Percentiles rank a stretch among this genome's conserved stretches.
These are phyloP conservation scores for Raddia distichophylla DNA, from an alignment of 176 grass and related monocot species.

Conservation along the genomic window DNA sequence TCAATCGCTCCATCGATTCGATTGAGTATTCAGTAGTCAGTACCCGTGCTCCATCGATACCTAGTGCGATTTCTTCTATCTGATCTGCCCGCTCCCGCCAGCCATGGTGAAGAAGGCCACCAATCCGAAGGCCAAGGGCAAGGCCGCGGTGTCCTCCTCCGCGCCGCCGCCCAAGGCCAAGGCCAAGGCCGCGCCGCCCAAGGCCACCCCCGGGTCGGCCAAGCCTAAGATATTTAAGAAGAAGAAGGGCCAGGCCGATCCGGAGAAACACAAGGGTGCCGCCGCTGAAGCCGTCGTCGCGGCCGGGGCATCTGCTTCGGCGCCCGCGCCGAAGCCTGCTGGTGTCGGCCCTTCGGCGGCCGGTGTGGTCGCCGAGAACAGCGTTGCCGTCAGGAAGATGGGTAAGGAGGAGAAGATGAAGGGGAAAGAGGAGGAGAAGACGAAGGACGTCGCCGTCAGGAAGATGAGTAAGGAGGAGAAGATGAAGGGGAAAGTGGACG, in stretches of 20 bases:
- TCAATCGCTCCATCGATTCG: background rate
- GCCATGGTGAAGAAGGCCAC: constrained; percentile 50
- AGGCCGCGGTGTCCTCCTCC: constrained; percentile 23
- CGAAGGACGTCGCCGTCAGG: background rate
- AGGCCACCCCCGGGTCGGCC: background rate
- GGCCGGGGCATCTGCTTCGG: constrained; percentile 12
- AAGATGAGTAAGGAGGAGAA: background rate
- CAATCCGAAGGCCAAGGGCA: constrained; percentile 11
- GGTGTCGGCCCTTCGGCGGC: background rate
- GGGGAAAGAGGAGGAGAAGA: constrained; percentile 1
- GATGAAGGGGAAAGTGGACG: constrained; percentile 3
- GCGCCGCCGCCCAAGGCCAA: background rate
- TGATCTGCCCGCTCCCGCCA: constrained; percentile 5
- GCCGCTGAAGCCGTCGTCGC: background rate
- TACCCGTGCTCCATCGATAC: background rate
- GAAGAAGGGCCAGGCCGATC: constrained; percentile 27
- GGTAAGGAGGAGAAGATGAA: background rate
- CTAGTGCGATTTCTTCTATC: background rate
- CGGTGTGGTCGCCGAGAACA: background rate
- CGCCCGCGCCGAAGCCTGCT: background rate
- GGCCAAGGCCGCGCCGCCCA: constrained; percentile 18
- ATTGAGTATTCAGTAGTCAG: background rate
- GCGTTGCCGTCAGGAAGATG: background rate
- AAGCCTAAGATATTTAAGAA: constrained; percentile 24
- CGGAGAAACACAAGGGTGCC: constrained; percentile 32